Percentiles rank a stretch among this genome's conserved stretches.
These are phyloP conservation scores for Ceratobasidium theobromae DNA, from an alignment of 1,284 basidiomycete genomes.

Conservation along the genomic window DNA sequence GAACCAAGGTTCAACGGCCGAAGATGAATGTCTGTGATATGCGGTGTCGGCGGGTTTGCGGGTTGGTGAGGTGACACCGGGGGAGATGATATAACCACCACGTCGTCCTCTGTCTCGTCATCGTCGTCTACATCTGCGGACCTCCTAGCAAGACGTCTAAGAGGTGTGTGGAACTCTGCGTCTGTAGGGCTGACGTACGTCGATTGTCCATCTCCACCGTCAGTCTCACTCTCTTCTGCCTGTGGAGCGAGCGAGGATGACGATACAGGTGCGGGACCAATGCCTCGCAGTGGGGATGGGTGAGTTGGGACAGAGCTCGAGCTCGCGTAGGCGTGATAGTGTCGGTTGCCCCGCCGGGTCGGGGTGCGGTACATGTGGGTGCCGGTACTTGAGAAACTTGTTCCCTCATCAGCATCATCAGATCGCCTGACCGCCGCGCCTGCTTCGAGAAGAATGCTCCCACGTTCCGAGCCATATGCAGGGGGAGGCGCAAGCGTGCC, in stretches of 20 bases:
- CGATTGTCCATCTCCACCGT: constrained; percentile 42
- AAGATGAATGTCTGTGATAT: constrained; percentile 73
- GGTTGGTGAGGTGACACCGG: constrained; percentile 37
- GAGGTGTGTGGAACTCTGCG: constrained; percentile 57
- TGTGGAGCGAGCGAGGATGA: constrained; percentile 42
- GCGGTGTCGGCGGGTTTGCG: constrained; percentile 73
- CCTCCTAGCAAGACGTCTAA: constrained; percentile 35
- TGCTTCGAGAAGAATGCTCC: constrained; percentile 89
- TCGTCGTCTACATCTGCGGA: constrained; percentile 4
- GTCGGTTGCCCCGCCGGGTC: constrained; percentile 30
- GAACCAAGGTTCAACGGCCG: constrained; percentile 52
- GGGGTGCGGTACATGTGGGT: constrained; percentile 48
- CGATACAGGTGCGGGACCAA: constrained; percentile 38
- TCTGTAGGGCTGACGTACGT: constrained; percentile 66
- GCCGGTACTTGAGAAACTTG: constrained; percentile 29
- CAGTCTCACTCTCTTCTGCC: constrained; percentile 5
- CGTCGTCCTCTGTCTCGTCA: constrained; percentile 31
- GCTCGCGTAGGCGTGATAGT: not conserved
- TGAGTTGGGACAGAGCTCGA: constrained; percentile 48
- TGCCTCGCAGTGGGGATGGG: constrained; percentile 60
- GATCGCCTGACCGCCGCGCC: constrained; percentile 62
- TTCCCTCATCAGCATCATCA: constrained; percentile 38
- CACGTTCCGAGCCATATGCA: constrained; percentile 91
- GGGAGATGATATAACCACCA: constrained; percentile 20
- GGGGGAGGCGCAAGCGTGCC: constrained; percentile 94